Evolutionary conservation across 495 filamentous ascomycete genomes (phyloP).

Genomic region (Neurospora pannonica): DNA sequence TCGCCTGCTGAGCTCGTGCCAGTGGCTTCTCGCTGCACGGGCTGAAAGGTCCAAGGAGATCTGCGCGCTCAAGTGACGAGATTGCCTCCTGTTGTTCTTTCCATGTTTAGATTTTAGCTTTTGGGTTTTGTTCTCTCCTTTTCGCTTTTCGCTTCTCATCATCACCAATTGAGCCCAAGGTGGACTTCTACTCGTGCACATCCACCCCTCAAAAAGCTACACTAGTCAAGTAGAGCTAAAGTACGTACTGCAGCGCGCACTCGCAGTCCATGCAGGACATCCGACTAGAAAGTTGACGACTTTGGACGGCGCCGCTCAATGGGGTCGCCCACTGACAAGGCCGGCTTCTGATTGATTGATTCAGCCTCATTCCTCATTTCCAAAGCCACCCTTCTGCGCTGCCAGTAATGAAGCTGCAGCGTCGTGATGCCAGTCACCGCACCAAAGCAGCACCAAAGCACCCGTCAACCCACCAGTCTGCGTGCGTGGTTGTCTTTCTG

Average conservation of each 20-base stretch:
- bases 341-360: constrained; percentile 14
- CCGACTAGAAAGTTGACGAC: neutral
- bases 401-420: neutral
- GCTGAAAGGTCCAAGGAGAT: neutral
- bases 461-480: neutral
- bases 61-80: neutral
- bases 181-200: no score
- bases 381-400: neutral
- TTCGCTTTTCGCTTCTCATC: neutral
- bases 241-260: neutral
- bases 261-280: neutral
- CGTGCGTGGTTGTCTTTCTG: neutral
- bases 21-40: neutral
- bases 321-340: constrained; percentile 6
- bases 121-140: neutral
- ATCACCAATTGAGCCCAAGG: neutral
- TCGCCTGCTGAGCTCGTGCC: neutral
- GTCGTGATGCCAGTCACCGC: neutral
- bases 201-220: no score
- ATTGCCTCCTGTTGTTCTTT: neutral
- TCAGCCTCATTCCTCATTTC: constrained; percentile 23
- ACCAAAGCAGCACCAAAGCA: neutral
- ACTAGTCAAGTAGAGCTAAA: no score
- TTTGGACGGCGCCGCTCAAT: neutral
- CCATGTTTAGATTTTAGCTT: neutral